phyloP scores from a whole-genome alignment of 225 moss, liverwort and hornwort genomes.

The Sphagnum tenellum region DNA sequence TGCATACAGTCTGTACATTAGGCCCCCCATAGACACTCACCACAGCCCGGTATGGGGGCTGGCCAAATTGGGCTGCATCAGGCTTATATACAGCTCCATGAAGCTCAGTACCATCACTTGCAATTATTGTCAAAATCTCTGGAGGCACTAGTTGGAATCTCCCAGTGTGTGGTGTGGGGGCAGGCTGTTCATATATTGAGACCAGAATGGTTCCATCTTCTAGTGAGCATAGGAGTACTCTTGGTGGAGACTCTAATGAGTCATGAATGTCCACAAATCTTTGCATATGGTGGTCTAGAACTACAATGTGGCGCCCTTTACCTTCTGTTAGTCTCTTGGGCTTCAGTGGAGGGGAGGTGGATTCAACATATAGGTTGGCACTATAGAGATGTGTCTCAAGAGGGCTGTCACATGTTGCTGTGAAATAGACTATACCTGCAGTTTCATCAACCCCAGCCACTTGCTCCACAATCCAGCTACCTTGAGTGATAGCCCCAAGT shows the following conservation, averaged over 20 bases:
- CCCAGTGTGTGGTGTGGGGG: constrained; percentile 78
- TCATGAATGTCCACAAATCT: constrained; percentile 98
- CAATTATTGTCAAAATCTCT: constrained; percentile 68
- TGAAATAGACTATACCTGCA: constrained; percentile 79
- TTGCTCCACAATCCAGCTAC: constrained; percentile 89
- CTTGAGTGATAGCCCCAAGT: constrained; percentile 80
- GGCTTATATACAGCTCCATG: constrained; percentile 93
- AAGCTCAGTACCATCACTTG: constrained; percentile 69
- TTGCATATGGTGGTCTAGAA: constrained; percentile 93
- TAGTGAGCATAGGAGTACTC: constrained; percentile 77
- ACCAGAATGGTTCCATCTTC: constrained; percentile 73
- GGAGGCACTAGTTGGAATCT: constrained; percentile 88
- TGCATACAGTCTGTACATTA: constrained; percentile 98
- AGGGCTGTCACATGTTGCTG: constrained; percentile 80
- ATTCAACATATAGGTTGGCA: constrained; percentile 62
- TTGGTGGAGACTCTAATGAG: constrained; percentile 84
- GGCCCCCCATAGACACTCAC: constrained; percentile 99
- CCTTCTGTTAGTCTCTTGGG: constrained; percentile 90
- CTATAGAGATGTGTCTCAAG: constrained; percentile 94
- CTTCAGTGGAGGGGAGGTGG: constrained; percentile 44
- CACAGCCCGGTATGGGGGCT: constrained; percentile 85
- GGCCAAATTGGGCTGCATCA: constrained; percentile 83
- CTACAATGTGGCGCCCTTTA: constrained; percentile 89
- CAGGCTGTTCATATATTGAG: constrained; percentile 91
- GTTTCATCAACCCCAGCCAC: constrained; percentile 90